Evolutionary conservation across 768 basidiomycete genomes (phyloP), one percentile per base, ranked within the genome.

Genomic region (Lactarius pseudohatsudake): DNA sequence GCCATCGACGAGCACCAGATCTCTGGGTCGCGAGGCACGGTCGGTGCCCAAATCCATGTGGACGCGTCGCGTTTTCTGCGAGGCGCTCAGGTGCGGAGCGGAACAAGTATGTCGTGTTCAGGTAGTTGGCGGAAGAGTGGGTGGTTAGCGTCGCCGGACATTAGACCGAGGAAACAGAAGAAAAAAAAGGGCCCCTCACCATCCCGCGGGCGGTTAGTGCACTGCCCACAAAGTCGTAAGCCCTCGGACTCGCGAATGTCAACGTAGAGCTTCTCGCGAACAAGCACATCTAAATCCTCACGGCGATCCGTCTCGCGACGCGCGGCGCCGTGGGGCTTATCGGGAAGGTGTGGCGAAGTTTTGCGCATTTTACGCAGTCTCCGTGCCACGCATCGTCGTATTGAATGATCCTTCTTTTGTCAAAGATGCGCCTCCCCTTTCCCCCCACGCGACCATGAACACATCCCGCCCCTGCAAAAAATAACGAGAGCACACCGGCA

Each of bases 21-120:
- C 92, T 6, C 79, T 72, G 61, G 77, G 73, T 1, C 75, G 77
- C 15, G 94, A 79, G 0, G 72, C 71, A 38, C 86, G 83, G 72
- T 94, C 89, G 0, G 87, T 88, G 2, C 91, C 90, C 43, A 82
- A 81, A 7, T 40, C 92, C 94, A 74, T 95, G 94, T 3, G 92
- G 93, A 28, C 92, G 83, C 3, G 92, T 92, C 6, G 92, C 93
- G 71, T 94, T 91, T 66, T 90, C 93, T 94, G 74, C 15, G 13
- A 57, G 68, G 36, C 71, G 57, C 57, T 34, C 36, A 53, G 40
- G 9, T 22, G 22, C 11, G 13, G 45, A 64, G 40, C 8, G 62
- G 40, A 30, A 32, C 50, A 34, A 50, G 28, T 40, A 7, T 38
- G 40, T 4, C 16, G 18, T 28, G 7, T 16, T 59, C 57, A 41